Percentiles rank a stretch among this genome's conserved stretches.
phyloP scores from a whole-genome alignment of 768 basidiomycete genomes.

The Russula lepida region DNA sequence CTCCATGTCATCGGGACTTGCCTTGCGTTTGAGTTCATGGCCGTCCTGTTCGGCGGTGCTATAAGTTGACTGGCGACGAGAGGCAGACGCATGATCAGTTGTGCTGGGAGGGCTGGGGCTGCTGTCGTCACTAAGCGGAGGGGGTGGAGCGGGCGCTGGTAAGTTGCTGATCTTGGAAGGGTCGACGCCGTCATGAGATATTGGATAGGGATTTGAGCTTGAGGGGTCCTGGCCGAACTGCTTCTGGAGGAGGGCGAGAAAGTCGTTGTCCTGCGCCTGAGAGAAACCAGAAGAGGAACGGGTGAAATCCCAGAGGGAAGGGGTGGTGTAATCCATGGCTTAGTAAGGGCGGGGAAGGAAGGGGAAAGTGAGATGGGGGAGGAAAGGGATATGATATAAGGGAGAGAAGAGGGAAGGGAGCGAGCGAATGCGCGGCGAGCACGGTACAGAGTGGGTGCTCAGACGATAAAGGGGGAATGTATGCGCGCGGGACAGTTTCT shows the following conservation, averaged over 20 bases:
- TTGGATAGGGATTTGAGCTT: conserved; percentile 21
- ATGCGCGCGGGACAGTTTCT: neutral
- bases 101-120: conserved; percentile 67
- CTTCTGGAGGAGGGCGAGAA: conserved; percentile 68
- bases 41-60: conserved; percentile 34
- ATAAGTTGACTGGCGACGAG: conserved; percentile 28
- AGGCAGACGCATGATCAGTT: conserved; percentile 27
- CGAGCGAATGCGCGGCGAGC: no score
- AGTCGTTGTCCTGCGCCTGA: conserved; percentile 65
- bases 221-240: conserved; percentile 45
- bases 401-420: neutral
- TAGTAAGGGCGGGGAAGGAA: neutral
- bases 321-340: conserved; percentile 42
- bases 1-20: conserved; percentile 48
- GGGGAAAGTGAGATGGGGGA: neutral
- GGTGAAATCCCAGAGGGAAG: conserved; percentile 59
- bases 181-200: conserved; percentile 41
- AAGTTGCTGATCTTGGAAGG: conserved; percentile 49
- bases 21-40: conserved; percentile 69
- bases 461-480: neutral
- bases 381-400: neutral
- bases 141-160: conserved; percentile 44
- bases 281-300: conserved; percentile 44
- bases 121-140: conserved; percentile 62
- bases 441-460: neutral